Evolutionary conservation across 2,329 filamentous ascomycete species (phyloP), one percentile per base, ranked within the genome.

Genomic region (Fusarium oxysporum): DNA sequence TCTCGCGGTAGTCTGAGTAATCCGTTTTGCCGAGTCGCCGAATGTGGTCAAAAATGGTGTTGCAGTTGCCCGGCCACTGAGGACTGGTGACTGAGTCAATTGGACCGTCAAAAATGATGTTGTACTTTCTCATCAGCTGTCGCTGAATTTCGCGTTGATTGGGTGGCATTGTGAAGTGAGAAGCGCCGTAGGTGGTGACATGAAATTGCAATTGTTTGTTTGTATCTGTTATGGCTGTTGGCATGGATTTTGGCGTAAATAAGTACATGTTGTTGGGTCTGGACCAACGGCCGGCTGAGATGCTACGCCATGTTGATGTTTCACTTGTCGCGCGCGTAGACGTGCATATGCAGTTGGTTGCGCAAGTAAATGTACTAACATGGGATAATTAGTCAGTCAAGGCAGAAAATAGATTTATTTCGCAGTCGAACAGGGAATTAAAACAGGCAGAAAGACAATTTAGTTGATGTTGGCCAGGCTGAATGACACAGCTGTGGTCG

Each of bases 361-460:
- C 37, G n/a, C n/a, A 25, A 21, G 23, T 23, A 23, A 23, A 23
- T 23, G 23, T 23, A 23, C 23, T 23, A 23, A 23, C 23, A 23
- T 23, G 23, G 23, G 23, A 23, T 23, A 23, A 23, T 23, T 23
- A 23, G 23, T 23, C 23, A 23, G 23, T 23, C 23, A 10, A 53
- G 23, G 13, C 23, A 38, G 23, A 23, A 23, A 23, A 6, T 12
- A 19, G 0, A 6, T 16, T 28, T 28, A 6, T n/a, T 21, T 7
- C 2, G 0, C 7, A 0, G 9, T 8, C 19, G 0, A 16, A 1
- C 12, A 16, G 12, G 17, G 23, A n/a, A 28, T 12, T 2, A 8
- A 37, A 2, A 38, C 13, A 30, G 3, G 6, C n/a, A 17, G 2
- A 53, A n/a, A 12, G 4, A 38, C 50, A 38, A 28, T 28, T 38